Evolutionary conservation across 495 filamentous ascomycete species (phyloP).

Genomic region (Daldinia caldariorum): DNA sequence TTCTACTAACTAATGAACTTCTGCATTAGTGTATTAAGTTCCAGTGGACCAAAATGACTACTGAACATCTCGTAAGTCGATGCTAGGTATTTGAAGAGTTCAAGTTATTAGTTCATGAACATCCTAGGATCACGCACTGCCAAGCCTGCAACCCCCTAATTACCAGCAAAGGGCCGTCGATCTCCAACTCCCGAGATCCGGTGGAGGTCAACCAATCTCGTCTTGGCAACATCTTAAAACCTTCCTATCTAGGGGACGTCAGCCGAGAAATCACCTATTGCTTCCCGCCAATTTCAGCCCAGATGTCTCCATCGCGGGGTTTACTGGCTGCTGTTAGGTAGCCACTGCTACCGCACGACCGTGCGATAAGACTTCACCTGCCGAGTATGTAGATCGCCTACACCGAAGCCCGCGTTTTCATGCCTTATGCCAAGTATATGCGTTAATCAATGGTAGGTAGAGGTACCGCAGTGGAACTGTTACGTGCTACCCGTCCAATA

Average conservation of each 20-base stretch:
- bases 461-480: neutral
- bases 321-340: neutral
- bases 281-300: neutral
- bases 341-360: neutral
- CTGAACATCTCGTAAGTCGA: too few relatives aligned
- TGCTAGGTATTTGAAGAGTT: neutral
- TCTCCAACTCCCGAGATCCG: slow-evolving; percentile 1
- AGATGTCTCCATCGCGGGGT: neutral
- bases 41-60: too few relatives aligned
- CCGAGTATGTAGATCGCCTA: too few relatives aligned
- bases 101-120: neutral
- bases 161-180: neutral
- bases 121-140: neutral
- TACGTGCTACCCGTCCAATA: neutral
- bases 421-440: too few relatives aligned
- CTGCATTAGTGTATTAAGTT: too few relatives aligned
- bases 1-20: too few relatives aligned
- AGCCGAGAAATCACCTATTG: neutral
- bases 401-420: too few relatives aligned
- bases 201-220: neutral
- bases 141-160: neutral
- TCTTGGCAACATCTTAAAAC: neutral
- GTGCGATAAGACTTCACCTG: neutral
- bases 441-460: neutral
- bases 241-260: neutral